Percentiles rank a stretch among this genome's conserved stretches.
phyloP scores from a whole-genome alignment of 1,284 basidiomycete genomes.

The Fistulina hepatica region DNA sequence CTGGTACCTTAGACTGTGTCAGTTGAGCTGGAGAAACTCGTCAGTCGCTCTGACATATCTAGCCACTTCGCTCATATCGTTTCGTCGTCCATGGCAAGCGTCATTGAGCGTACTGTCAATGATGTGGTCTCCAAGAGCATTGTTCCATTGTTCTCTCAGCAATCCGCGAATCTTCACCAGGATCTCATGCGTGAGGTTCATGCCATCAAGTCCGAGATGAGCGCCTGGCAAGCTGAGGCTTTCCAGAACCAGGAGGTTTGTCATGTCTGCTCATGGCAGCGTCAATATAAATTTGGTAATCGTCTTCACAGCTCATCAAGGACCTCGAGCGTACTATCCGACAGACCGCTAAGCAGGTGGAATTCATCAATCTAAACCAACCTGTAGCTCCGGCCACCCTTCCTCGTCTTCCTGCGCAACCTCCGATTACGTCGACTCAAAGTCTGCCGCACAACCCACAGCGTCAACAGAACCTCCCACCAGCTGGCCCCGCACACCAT shows the following conservation, averaged over 20 bases:
- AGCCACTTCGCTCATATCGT: slow-evolving; percentile 64
- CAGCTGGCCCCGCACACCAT: slow-evolving; percentile 27
- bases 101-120: slow-evolving; percentile 72
- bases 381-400: slow-evolving; percentile 12
- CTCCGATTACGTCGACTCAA: slow-evolving; percentile 18
- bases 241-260: slow-evolving; percentile 65
- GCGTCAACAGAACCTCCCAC: slow-evolving; percentile 34
- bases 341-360: slow-evolving; percentile 64
- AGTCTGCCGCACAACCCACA: slow-evolving; percentile 20
- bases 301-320: slow-evolving; percentile 37
- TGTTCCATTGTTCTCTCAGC: slow-evolving; percentile 61
- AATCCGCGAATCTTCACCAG: slow-evolving; percentile 62
- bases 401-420: too few relatives aligned
- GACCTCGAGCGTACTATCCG: slow-evolving; percentile 69
- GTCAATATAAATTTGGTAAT: slow-evolving; percentile 13
- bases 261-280: slow-evolving; percentile 9
- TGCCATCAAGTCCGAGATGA: slow-evolving; percentile 63
- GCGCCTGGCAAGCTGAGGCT: slow-evolving; percentile 66
- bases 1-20: slow-evolving; percentile 48
- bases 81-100: slow-evolving; percentile 52
- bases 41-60: slow-evolving; percentile 65
- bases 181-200: slow-evolving; percentile 63
- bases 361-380: slow-evolving; percentile 40
- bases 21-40: slow-evolving; percentile 61
- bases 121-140: slow-evolving; percentile 63